A percentile compares a stretch with the other conserved stretches of the same genome.
Evolutionary conservation across 2,329 filamentous ascomycete genomes (phyloP).

Genomic region (Aureobasidium pullulans): DNA sequence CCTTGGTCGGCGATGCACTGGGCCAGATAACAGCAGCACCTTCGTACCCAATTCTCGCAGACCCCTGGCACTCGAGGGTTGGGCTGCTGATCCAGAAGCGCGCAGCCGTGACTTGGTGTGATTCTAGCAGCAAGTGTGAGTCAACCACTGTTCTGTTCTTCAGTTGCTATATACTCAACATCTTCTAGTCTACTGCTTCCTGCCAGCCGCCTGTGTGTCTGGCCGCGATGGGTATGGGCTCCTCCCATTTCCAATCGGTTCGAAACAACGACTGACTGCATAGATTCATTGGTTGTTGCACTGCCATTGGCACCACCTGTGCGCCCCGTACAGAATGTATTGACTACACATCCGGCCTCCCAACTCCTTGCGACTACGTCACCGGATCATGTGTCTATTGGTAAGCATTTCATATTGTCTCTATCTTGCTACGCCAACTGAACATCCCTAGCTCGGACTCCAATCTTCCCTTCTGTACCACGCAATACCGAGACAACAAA

Average conservation of each 20-base stretch:
- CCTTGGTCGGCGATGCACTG: background rate
- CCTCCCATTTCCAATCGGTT: background rate
- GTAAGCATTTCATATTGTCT: background rate
- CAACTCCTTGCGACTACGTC: slow-evolving; percentile 15
- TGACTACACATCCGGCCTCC: slow-evolving; percentile 12
- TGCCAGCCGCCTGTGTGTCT: background rate
- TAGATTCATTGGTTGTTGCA: slow-evolving; percentile 19
- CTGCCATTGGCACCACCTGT: slow-evolving; percentile 14
- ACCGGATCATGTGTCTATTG: slow-evolving; percentile 19
- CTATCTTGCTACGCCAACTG: background rate
- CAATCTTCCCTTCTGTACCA: background rate
- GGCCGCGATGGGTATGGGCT: background rate
- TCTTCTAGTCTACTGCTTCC: background rate
- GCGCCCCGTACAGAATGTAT: slow-evolving; percentile 17
- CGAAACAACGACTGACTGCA: background rate
- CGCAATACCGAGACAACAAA: background rate
- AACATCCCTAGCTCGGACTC: background rate
- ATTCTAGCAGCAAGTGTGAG: background rate
- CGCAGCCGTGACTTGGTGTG: background rate
- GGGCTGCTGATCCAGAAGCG: background rate
- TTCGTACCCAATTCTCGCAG: background rate
- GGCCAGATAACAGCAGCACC: background rate
- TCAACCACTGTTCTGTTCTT: background rate
- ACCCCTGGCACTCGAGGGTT: background rate
- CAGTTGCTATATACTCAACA: background rate